A percentile compares a stretch with the other conserved stretches of the same genome.
These are phyloP conservation scores for Chaetomium cochliodes DNA, from an alignment of 495 filamentous ascomycete genomes.

Conservation along the genomic window DNA sequence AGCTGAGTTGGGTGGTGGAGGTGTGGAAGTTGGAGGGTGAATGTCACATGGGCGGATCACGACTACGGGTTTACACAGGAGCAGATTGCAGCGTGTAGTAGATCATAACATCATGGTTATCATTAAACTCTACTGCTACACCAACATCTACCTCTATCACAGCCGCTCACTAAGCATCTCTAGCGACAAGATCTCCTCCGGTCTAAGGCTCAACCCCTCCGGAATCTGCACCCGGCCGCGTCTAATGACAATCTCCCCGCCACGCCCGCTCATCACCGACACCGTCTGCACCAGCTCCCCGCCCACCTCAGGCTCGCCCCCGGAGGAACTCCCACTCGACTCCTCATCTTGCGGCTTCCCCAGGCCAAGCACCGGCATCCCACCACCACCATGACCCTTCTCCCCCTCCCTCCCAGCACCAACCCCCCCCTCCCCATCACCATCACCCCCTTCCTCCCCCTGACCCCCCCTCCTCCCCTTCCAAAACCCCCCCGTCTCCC, in stretches of 20 bases:
- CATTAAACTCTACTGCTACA: slow-evolving; percentile 4
- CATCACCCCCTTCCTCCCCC: slow-evolving; percentile 9
- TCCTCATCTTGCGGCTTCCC: neutral
- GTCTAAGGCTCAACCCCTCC: slow-evolving; percentile 24
- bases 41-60: neutral
- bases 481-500: slow-evolving; percentile 41
- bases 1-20: neutral
- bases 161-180: slow-evolving; percentile 26
- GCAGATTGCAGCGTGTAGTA: neutral
- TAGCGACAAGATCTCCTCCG: slow-evolving; percentile 26
- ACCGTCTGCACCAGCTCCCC: slow-evolving; percentile 6
- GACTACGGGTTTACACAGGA: neutral
- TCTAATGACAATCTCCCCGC: slow-evolving; percentile 20
- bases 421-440: slow-evolving; percentile 5
- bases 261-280: neutral
- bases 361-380: slow-evolving; percentile 4
- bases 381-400: slow-evolving; percentile 6
- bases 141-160: neutral
- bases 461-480: neutral
- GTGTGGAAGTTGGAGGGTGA: neutral
- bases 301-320: slow-evolving; percentile 1
- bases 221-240: slow-evolving; percentile 21
- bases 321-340: slow-evolving; percentile 12
- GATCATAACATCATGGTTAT: slow-evolving; percentile 6
- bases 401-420: too few relatives aligned